phyloP scores from a whole-genome alignment of 1,284 basidiomycete species.

The Papiliotrema fonsecae region DNA sequence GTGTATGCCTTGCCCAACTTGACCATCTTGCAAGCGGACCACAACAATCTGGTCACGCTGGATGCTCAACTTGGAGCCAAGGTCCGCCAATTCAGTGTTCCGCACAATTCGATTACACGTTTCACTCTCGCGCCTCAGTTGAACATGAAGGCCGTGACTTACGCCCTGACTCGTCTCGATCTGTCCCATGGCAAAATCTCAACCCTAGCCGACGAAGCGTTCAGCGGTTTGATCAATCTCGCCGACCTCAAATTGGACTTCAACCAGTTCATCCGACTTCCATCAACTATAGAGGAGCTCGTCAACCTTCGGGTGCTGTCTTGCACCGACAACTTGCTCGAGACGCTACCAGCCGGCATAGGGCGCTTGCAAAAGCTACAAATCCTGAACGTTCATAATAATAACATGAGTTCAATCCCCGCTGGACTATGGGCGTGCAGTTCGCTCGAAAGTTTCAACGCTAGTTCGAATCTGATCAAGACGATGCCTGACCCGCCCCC shows the following conservation, averaged over 20 bases:
- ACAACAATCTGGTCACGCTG: slow-evolving; percentile 74
- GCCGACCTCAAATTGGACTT: slow-evolving; percentile 69
- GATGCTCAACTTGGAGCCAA: slow-evolving; percentile 67
- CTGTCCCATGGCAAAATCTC: slow-evolving; percentile 88
- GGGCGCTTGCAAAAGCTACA: slow-evolving; percentile 73
- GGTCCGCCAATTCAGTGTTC: slow-evolving; percentile 52
- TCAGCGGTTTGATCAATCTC: slow-evolving; percentile 70
- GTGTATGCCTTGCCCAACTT: slow-evolving; percentile 68
- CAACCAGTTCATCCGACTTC: slow-evolving; percentile 81
- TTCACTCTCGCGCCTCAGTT: slow-evolving; percentile 63
- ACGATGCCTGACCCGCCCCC: slow-evolving; percentile 64
- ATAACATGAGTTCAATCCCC: slow-evolving; percentile 77
- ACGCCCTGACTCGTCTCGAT: slow-evolving; percentile 73
- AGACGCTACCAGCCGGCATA: slow-evolving; percentile 69
- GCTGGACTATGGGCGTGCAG: slow-evolving; percentile 78
- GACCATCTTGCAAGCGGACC: slow-evolving; percentile 65
- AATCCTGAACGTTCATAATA: slow-evolving; percentile 82
- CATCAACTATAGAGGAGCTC: slow-evolving; percentile 73
- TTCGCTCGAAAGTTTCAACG: slow-evolving; percentile 69
- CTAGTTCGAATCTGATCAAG: slow-evolving; percentile 81
- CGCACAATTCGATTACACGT: slow-evolving; percentile 58
- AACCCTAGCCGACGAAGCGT: slow-evolving; percentile 66
- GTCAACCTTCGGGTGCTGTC: slow-evolving; percentile 67
- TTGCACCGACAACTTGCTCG: slow-evolving; percentile 85
- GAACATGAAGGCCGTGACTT: slow-evolving; percentile 54